These are phyloP conservation scores for Curvularia hawaiiensis DNA, from an alignment of 2,329 filamentous ascomycete genomes.

Conservation along the genomic window DNA sequence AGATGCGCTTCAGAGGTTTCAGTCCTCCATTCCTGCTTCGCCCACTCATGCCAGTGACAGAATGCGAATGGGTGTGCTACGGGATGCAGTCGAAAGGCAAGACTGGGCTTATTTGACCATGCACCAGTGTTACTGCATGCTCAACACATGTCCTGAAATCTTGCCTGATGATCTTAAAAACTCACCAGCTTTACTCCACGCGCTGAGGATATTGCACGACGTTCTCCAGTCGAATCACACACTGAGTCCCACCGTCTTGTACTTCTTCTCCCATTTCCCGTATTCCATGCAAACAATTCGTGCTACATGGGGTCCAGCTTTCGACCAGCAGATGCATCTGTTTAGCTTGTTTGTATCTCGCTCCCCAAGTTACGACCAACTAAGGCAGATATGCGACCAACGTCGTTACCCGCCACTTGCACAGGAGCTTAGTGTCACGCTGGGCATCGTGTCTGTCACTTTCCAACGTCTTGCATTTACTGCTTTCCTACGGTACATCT, in stretches of 20 bases:
- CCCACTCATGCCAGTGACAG: slow-evolving; percentile 10
- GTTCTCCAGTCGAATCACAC: slow-evolving; percentile 55
- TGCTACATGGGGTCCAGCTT: slow-evolving; percentile 30
- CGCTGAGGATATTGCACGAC: slow-evolving; percentile 47
- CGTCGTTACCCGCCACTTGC: slow-evolving; percentile 60
- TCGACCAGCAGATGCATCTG: slow-evolving; percentile 40
- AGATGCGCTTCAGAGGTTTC: slow-evolving; percentile 13
- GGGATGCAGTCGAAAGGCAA: slow-evolving; percentile 39
- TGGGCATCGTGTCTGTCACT: slow-evolving; percentile 57
- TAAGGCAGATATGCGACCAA: slow-evolving; percentile 25
- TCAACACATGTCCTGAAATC: slow-evolving; percentile 36
- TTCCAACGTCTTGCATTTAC: slow-evolving; percentile 63
- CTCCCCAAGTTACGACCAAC: slow-evolving; percentile 17
- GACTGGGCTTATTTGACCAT: slow-evolving; percentile 39
- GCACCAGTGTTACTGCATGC: slow-evolving; percentile 39
- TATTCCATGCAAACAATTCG: slow-evolving; percentile 31
- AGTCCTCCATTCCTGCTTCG: not conserved
- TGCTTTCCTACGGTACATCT: slow-evolving; percentile 53
- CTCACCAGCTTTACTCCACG: slow-evolving; percentile 33
- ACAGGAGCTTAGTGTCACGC: slow-evolving; percentile 57
- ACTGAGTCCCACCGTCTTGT: slow-evolving; percentile 48
- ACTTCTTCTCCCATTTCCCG: slow-evolving; percentile 58
- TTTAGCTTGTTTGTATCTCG: slow-evolving; percentile 52
- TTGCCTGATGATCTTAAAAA: slow-evolving; percentile 49
- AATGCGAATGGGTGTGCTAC: slow-evolving; percentile 35